Evolutionary conservation across 1,139 yeast genomes (phyloP), one percentile per base, ranked within the genome.

Genomic region (Hansenula lynferdii): DNA sequence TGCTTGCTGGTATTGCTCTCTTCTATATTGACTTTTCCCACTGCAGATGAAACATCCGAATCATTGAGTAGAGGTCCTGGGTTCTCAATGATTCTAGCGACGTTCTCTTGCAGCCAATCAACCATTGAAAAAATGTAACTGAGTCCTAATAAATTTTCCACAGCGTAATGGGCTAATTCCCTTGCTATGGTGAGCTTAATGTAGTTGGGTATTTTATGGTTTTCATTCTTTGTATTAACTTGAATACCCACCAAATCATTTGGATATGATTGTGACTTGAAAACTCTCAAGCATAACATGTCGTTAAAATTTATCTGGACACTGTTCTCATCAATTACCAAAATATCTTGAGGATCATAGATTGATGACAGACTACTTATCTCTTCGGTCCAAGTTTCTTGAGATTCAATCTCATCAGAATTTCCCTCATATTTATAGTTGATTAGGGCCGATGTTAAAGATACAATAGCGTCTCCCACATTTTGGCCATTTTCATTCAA

Each of bases 41-140:
- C 12, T 6, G 31, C 36, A 10, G 42, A 15, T n/a, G 28, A 10
- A 5, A 29, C 31, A 6, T 30, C 33, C 39, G 44, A 34, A 8
- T 21, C 7, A 20, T 65, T 65, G 5, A 78, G 56, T 26, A 89
- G 65, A 6, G 80, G 77, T 0, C 96, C 95, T 0, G 97, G 97
- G 41, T 81, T 68, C 26, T 78, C 75, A 15, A 84, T 71, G 10
- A 89, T 69, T 2, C 58, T 57, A 6, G 67, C 60, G 35, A 83
- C 65, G 49, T 85, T 76, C 12, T 75, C 81, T 45, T 81, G 80
- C 16, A 87, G 53, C 90, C 94, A 89, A 44, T 86, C 95, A 36
- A 78, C 64, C 12, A 87, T 67, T 6, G 78, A 64, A 54, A 67
- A 82, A 2, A 89, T 57, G 65, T 82, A 74, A 49, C 84, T 78